Base-by-base conservation (phyloP, 2,329 filamentous ascomycete genomes). In the Aureobasidium zeae region DNA sequence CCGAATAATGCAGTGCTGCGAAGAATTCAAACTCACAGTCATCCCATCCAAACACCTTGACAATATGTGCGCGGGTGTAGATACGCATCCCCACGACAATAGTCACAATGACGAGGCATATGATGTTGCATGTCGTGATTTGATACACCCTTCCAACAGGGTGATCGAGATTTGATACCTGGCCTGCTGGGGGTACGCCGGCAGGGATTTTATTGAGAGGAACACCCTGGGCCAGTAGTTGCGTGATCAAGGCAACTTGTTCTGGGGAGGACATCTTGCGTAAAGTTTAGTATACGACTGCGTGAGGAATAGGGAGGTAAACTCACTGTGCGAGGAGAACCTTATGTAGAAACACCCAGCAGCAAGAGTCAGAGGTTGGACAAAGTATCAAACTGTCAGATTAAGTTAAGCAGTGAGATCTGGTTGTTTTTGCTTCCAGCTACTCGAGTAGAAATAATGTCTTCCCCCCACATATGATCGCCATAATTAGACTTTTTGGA, bases 11-110 rank as follows among this genome's bases (percentile, higher is more conserved):
- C 15, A 4, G 16, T 19, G 10, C 2, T 8, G 13, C n/a, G n/a
- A n/a, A n/a, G n/a, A n/a, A n/a, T n/a, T n/a, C n/a, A n/a, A 5
- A 45, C 43, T 32, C n/a, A 45, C 43, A 46, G 17, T 46, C 44
- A 29, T 46, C 44, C 20, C 28, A 46, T 16, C 44, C 37, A 8
- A 46, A 16, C 12, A 4, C 29, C 20, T 34, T 46, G 8, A 46
- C 20, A 11, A 46, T 28, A 10, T 10, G 21, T 4, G 30, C 17
- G 4, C 44, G 44, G 10, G 44, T 46, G 9, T 34, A 46, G 4
- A 46, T 21, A n/a, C 44, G 26, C 16, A 29, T 16, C 8, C 24
- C 32, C 5, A 45, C 42, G 10, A 45, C 10, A 11, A 8, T 20
- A 24, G n/a, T 19, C 2, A 36, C 32, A 5, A 38, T 20, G 3